Evolutionary conservation across 495 filamentous ascomycete species (phyloP).

Genomic region (Xylaria scruposa): DNA sequence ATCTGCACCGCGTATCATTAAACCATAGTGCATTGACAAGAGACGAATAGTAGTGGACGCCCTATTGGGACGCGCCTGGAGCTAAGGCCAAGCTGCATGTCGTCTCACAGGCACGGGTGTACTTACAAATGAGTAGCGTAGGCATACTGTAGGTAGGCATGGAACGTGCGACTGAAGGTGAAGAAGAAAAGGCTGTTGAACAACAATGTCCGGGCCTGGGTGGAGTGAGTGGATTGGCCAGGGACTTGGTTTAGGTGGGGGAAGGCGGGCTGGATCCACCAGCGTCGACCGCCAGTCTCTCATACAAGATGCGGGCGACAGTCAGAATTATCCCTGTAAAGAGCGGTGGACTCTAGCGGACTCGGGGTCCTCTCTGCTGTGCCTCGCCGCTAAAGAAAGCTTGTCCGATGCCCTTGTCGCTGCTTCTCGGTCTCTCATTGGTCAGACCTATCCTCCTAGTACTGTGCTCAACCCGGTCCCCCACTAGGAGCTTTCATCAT

Average conservation of each 20-base stretch:
- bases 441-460: background rate
- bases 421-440: background rate
- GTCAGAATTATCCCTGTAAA: slow-evolving; percentile 42
- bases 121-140: background rate
- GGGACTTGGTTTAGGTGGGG: slow-evolving; percentile 12
- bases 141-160: slow-evolving; percentile 11
- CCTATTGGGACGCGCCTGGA: background rate
- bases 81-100: slow-evolving; percentile 20
- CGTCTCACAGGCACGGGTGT: slow-evolving; percentile 26
- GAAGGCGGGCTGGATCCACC: slow-evolving; percentile 15
- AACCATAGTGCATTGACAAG: background rate
- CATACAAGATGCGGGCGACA: slow-evolving; percentile 39
- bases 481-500: slow-evolving; percentile 7
- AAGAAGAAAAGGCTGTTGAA: slow-evolving; percentile 10
- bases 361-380: slow-evolving; percentile 42
- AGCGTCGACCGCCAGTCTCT: slow-evolving; percentile 44
- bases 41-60: slow-evolving; percentile 12
- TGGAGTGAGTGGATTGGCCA: background rate
- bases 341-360: slow-evolving; percentile 46
- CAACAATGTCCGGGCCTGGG: background rate
- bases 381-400: slow-evolving; percentile 41
- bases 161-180: slow-evolving; percentile 20
- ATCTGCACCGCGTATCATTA: slow-evolving; percentile 23
- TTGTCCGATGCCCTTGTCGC: slow-evolving; percentile 23
- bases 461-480: background rate